A percentile compares a stretch with the other conserved stretches of the same genome.
phyloP scores from a whole-genome alignment of 2,329 filamentous ascomycete genomes.

The Nothophaeocryptopus gaeumannii region DNA sequence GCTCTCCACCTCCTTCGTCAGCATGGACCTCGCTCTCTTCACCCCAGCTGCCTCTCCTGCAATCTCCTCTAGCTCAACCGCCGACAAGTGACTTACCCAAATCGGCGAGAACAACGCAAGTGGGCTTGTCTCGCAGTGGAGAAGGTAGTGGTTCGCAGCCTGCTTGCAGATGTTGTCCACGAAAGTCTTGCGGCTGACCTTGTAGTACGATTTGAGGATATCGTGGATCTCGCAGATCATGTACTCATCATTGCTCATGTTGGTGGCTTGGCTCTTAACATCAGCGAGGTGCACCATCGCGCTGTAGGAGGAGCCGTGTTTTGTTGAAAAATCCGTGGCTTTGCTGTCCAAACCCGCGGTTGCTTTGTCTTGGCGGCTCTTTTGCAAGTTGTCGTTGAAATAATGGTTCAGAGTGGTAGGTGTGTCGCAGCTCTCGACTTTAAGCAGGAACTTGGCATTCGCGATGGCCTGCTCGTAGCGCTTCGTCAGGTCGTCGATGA shows the following conservation, averaged over 20 bases:
- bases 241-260: constrained; percentile 40
- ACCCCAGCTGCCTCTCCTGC: constrained; percentile 55
- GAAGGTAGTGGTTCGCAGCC: constrained; percentile 53
- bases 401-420: constrained; percentile 54
- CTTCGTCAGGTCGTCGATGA: constrained; percentile 47
- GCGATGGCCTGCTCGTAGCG: constrained; percentile 50
- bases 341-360: too few species aligned
- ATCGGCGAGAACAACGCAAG: constrained; percentile 53
- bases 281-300: too few species aligned
- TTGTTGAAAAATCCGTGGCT: too few species aligned
- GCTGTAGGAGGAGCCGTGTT: too few species aligned
- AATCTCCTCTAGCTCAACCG: constrained; percentile 54
- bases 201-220: constrained; percentile 60
- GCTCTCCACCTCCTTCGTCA: constrained; percentile 48
- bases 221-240: constrained; percentile 56
- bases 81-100: constrained; percentile 50
- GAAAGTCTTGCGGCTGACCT: constrained; percentile 58
- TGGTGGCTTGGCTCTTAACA: too few species aligned
- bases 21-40: constrained; percentile 41
- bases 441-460: constrained; percentile 52
- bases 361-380: too few species aligned
- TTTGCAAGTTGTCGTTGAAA: constrained; percentile 49
- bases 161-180: constrained; percentile 63
- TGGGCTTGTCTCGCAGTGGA: constrained; percentile 51
- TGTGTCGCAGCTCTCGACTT: constrained; percentile 48